Conservation (phyloP, 2,329 filamentous ascomycete species). For the Ilyonectria destructans region DNA sequence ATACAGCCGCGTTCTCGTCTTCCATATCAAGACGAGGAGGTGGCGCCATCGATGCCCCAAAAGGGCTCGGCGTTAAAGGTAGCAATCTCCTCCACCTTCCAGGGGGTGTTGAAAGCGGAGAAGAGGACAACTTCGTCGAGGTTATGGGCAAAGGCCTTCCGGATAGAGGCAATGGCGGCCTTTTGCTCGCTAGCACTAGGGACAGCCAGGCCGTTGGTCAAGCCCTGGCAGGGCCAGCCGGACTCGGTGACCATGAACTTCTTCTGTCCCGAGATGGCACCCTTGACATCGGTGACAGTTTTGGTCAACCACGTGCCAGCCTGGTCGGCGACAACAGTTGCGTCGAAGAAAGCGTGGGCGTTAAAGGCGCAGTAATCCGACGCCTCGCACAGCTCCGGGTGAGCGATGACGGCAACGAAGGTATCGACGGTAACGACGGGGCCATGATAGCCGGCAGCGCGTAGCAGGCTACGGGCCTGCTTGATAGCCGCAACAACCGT, state of each 20-base stretch:
- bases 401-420: conserved; percentile 75
- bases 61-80: conserved; percentile 83
- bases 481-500: conserved; percentile 73
- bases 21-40: conserved; percentile 42
- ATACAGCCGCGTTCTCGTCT: background rate
- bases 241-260: conserved; percentile 84
- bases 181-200: conserved; percentile 79
- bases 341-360: conserved; percentile 88
- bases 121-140: conserved; percentile 77
- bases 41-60: conserved; percentile 76
- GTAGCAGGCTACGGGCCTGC: conserved; percentile 71
- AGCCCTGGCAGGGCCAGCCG: conserved; percentile 85
- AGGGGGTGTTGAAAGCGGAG: conserved; percentile 84
- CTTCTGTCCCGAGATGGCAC: conserved; percentile 64
- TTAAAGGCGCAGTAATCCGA: conserved; percentile 89
- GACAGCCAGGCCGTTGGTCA: conserved; percentile 77
- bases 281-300: conserved; percentile 65
- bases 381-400: conserved; percentile 79
- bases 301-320: conserved; percentile 79
- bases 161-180: conserved; percentile 77
- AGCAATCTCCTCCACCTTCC: conserved; percentile 77
- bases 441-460: conserved; percentile 77
- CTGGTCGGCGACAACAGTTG: conserved; percentile 69
- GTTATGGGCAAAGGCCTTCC: conserved; percentile 68
- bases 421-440: conserved; percentile 88